phyloP scores from a whole-genome alignment of 345 rosid genomes.

The Gossypium sturtianum region DNA sequence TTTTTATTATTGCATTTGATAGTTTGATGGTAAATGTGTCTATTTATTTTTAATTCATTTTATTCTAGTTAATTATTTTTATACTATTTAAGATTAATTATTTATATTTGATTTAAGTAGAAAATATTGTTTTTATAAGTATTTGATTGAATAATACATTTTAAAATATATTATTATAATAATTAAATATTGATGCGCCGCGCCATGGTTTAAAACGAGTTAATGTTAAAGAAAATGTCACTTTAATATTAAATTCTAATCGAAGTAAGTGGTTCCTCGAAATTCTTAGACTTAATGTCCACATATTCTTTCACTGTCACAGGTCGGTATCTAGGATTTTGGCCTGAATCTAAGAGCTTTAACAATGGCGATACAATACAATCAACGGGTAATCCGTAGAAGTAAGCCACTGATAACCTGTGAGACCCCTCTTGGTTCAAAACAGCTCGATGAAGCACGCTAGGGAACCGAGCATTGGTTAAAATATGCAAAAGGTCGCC shows the following conservation, averaged over 20 bases:
- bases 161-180: too few species aligned
- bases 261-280: constrained; percentile 50
- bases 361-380: constrained; percentile 38
- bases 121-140: too few species aligned
- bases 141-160: too few species aligned
- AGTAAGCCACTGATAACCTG: constrained; percentile 62
- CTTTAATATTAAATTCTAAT: constrained; percentile 22
- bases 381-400: constrained; percentile 46
- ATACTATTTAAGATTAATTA: too few species aligned
- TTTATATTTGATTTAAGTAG: too few species aligned
- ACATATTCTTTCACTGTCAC: constrained; percentile 52
- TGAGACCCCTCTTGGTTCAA: constrained; percentile 37
- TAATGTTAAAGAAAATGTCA: too few species aligned
- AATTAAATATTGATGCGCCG: too few species aligned
- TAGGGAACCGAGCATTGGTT: constrained; percentile 52
- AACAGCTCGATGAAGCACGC: constrained; percentile 63
- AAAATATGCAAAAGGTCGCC: constrained; percentile 80
- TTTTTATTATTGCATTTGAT: too few species aligned
- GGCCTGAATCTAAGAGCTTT: constrained; percentile 20
- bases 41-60: too few species aligned
- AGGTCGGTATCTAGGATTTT: constrained; percentile 36
- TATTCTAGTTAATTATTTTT: too few species aligned
- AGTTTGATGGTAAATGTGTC: too few species aligned
- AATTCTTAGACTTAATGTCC: constrained; percentile 44
- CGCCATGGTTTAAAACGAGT: too few species aligned